These are phyloP conservation scores for Polyporus tsugae DNA, from an alignment of 1,284 basidiomycete species.

Conservation along the genomic window DNA sequence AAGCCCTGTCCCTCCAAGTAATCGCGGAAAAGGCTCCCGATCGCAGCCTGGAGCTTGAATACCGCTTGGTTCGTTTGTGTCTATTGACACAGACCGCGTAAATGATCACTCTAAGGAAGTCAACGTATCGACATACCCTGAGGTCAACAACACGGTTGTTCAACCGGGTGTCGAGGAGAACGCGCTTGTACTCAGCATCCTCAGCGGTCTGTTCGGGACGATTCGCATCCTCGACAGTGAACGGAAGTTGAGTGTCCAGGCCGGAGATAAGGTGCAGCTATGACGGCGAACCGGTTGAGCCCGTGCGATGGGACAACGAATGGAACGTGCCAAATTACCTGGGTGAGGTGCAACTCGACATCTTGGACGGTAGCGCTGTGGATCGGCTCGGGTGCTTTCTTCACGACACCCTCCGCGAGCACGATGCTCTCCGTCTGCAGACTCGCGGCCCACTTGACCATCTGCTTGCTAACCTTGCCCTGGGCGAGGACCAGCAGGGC, in stretches of 20 bases:
- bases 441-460: conserved; percentile 92
- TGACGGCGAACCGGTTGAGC: neutral
- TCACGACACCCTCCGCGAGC: conserved; percentile 85
- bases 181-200: conserved; percentile 76
- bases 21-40: conserved; percentile 90
- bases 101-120: neutral
- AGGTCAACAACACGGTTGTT: conserved; percentile 97
- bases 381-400: conserved; percentile 87
- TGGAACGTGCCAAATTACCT: conserved; percentile 57
- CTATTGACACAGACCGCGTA: conserved; percentile 54
- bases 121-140: conserved; percentile 60
- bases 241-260: conserved; percentile 85
- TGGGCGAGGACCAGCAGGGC: conserved; percentile 83
- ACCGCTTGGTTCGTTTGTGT: conserved; percentile 97
- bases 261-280: conserved; percentile 85
- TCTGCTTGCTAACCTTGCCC: conserved; percentile 93
- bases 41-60: conserved; percentile 91
- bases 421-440: conserved; percentile 92
- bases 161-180: conserved; percentile 91
- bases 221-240: conserved; percentile 93
- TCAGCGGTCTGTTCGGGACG: conserved; percentile 67
- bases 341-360: conserved; percentile 87
- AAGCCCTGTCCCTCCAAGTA: conserved; percentile 83
- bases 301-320: neutral
- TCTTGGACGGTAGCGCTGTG: conserved; percentile 92